A percentile compares a stretch with the other conserved stretches of the same genome.
Evolutionary conservation across 129 eudicot genomes (phyloP).

Genomic region (Escallonia rubra): DNA sequence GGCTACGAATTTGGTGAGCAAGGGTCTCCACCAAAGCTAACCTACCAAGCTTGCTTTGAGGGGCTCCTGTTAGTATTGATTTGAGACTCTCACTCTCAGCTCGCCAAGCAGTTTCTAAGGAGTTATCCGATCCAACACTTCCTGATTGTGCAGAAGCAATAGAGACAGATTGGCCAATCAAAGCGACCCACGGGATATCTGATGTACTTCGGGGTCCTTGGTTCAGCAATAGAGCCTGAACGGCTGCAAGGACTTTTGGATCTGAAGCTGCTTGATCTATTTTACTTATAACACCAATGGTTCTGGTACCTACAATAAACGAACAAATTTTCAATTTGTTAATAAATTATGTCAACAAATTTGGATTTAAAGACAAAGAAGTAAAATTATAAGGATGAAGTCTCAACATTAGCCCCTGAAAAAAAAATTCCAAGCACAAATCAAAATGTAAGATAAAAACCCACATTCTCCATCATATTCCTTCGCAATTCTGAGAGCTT

Average conservation of each 20-base stretch:
- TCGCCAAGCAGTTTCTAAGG: slow-evolving; percentile 96
- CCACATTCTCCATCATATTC: slow-evolving; percentile 87
- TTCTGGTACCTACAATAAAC: slow-evolving; percentile 68
- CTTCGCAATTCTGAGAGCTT: slow-evolving; percentile 90
- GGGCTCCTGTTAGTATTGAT: slow-evolving; percentile 88
- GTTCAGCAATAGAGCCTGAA: slow-evolving; percentile 88
- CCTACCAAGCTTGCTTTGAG: slow-evolving; percentile 94
- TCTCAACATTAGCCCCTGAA: neutral
- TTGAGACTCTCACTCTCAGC: slow-evolving; percentile 97
- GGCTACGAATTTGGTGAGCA: slow-evolving; percentile 83
- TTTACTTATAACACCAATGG: slow-evolving; percentile 95
- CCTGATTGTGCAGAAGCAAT: slow-evolving; percentile 95
- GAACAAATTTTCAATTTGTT: neutral
- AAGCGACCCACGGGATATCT: slow-evolving; percentile 93
- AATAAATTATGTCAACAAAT: no score
- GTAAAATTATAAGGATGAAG: neutral
- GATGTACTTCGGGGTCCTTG: slow-evolving; percentile 97
- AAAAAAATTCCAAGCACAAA: neutral
- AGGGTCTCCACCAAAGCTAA: slow-evolving; percentile 91
- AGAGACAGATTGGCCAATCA: slow-evolving; percentile 94
- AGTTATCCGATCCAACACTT: slow-evolving; percentile 77
- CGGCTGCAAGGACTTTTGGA: slow-evolving; percentile 95
- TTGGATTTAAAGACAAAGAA: no score
- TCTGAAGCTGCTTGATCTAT: slow-evolving; percentile 96
- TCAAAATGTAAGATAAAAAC: slow-evolving; percentile 23